Evolutionary conservation across 331 rosid species (phyloP).

Genomic region (Pyracantha coccinea): DNA sequence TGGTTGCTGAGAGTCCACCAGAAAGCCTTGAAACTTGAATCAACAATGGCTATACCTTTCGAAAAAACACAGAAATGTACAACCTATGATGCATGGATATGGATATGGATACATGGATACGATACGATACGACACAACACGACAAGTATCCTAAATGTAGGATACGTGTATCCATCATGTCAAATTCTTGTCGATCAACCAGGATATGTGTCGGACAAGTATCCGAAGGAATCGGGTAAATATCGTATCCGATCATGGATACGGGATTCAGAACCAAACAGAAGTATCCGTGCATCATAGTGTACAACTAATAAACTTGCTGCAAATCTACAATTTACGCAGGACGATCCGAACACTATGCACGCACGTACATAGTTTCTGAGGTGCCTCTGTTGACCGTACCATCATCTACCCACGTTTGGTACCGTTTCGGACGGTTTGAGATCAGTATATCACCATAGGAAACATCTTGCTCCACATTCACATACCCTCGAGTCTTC

Average conservation of each 20-base stretch:
- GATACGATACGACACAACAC: no score
- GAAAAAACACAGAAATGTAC: background rate
- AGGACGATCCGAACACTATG: background rate
- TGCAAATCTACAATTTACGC: background rate
- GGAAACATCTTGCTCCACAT: constrained; percentile 52
- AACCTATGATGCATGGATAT: background rate
- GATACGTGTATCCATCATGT: no score
- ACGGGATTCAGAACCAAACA: no score
- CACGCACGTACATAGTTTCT: background rate
- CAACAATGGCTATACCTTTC: background rate
- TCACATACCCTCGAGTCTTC: constrained; percentile 51
- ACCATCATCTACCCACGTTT: constrained; percentile 22
- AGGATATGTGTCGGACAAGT: no score
- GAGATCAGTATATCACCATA: constrained; percentile 48
- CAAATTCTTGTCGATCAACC: no score
- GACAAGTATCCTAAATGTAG: no score
- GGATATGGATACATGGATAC: no score
- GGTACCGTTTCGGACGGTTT: constrained; percentile 46
- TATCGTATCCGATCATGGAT: no score
- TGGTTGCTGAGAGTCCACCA: background rate
- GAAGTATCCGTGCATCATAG: no score
- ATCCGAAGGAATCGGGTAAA: no score
- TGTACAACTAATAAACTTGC: background rate
- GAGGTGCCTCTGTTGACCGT: background rate
- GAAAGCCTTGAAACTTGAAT: background rate